Evolutionary conservation across 1,284 basidiomycete species (phyloP).

Genomic region (Prillingera fragicola): DNA sequence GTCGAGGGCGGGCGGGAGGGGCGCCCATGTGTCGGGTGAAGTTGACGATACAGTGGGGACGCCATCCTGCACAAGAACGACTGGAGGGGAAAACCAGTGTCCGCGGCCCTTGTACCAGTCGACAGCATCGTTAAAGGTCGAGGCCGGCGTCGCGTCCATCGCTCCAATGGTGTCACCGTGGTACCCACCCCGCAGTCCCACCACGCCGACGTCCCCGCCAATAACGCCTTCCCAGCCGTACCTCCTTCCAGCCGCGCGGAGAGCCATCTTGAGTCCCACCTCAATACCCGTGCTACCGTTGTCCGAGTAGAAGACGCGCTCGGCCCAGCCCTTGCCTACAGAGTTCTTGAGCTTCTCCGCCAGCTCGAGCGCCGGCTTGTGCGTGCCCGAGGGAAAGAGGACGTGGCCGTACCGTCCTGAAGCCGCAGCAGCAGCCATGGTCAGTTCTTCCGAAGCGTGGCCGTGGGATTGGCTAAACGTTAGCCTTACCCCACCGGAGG

Average conservation of each 20-base stretch:
- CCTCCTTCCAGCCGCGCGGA: constrained; percentile 63
- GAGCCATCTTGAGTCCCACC: constrained; percentile 92
- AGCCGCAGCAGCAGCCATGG: constrained; percentile 79
- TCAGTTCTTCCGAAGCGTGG: constrained; percentile 70
- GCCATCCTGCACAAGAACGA: constrained; percentile 63
- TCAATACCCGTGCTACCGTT: constrained; percentile 96
- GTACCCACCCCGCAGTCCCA: constrained; percentile 89
- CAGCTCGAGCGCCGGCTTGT: constrained; percentile 68
- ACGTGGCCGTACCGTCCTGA: constrained; percentile 95
- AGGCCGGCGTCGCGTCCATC: constrained; percentile 87
- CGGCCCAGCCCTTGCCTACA: constrained; percentile 75
- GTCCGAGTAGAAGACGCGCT: constrained; percentile 86
- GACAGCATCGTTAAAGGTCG: constrained; percentile 74
- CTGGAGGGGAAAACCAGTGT: constrained; percentile 87
- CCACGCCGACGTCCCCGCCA: constrained; percentile 60
- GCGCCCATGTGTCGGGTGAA: constrained; percentile 38
- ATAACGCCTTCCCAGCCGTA: constrained; percentile 46
- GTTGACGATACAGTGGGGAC: constrained; percentile 57
- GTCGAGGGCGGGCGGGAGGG: constrained; percentile 22
- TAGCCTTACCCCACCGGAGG: neutral
- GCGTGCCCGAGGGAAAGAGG: constrained; percentile 84
- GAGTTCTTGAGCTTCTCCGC: constrained; percentile 41
- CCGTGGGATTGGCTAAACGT: constrained; percentile 67
- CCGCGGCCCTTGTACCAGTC: constrained; percentile 95
- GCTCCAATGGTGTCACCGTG: constrained; percentile 97